These are phyloP conservation scores for Marchantia polymorpha DNA, from an alignment of 225 moss, liverwort and hornwort species.

Conservation along the genomic window DNA sequence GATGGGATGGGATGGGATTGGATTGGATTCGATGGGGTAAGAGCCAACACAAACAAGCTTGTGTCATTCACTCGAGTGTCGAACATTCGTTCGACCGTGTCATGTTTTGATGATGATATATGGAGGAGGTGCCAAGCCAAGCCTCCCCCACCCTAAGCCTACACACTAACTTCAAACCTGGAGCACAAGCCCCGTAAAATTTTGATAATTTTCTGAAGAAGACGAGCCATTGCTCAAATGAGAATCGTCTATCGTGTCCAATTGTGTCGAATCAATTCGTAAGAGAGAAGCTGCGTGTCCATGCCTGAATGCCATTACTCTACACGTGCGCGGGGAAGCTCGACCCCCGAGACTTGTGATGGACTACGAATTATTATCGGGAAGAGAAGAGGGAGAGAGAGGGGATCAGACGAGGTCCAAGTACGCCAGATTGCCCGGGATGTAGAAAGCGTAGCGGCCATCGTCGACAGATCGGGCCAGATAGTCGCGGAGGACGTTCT, in stretches of 20 bases:
- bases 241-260: not conserved
- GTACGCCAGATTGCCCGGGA: constrained; percentile 10
- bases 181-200: not conserved
- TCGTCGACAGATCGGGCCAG: constrained; percentile 8
- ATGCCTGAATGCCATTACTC: not conserved
- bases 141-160: not conserved
- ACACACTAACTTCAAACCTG: not conserved
- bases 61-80: not conserved
- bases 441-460: constrained; percentile 19
- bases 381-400: not conserved
- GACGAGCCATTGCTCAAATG: not conserved
- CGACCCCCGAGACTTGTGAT: not conserved
- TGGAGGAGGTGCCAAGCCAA: not conserved
- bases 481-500: constrained; percentile 9
- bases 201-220: not conserved
- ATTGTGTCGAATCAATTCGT: not conserved
- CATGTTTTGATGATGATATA: constrained; percentile 4
- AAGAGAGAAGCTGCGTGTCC: not conserved
- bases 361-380: not conserved
- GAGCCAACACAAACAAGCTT: not conserved
- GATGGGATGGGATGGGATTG: too few species aligned
- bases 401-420: not conserved
- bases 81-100: not conserved
- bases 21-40: too few species aligned
- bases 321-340: not conserved